Evolutionary conservation across 2,329 filamentous ascomycete species (phyloP).

Genomic region (Botryotinia globosa): DNA sequence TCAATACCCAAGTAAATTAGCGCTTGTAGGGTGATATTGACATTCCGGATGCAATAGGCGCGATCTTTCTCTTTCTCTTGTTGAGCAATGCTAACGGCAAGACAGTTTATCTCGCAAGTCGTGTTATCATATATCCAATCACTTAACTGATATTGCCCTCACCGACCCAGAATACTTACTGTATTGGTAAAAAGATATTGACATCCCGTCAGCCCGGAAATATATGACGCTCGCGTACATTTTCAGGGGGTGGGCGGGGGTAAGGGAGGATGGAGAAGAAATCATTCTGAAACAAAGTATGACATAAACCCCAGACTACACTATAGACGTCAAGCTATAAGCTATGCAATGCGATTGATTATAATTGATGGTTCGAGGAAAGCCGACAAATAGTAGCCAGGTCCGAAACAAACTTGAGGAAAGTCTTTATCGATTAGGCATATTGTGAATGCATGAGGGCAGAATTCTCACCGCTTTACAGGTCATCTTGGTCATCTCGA

Average conservation of each 20-base stretch:
- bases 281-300: background rate
- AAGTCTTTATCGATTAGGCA: background rate
- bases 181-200: background rate
- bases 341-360: background rate
- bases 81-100: no score
- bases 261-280: background rate
- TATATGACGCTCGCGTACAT: background rate
- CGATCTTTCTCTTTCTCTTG: no score
- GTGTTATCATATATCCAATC: no score
- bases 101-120: no score
- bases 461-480: background rate
- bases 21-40: background rate
- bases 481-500: no score
- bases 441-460: background rate
- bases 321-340: background rate
- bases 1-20: background rate
- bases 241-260: background rate
- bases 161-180: no score
- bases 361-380: background rate
- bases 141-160: no score
- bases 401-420: background rate
- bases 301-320: background rate
- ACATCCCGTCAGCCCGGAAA: background rate
- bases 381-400: background rate
- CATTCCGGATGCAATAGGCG: no score